Evolutionary conservation across 208 protist genomes (phyloP).

Genomic region (Crithidia brevicula): DNA sequence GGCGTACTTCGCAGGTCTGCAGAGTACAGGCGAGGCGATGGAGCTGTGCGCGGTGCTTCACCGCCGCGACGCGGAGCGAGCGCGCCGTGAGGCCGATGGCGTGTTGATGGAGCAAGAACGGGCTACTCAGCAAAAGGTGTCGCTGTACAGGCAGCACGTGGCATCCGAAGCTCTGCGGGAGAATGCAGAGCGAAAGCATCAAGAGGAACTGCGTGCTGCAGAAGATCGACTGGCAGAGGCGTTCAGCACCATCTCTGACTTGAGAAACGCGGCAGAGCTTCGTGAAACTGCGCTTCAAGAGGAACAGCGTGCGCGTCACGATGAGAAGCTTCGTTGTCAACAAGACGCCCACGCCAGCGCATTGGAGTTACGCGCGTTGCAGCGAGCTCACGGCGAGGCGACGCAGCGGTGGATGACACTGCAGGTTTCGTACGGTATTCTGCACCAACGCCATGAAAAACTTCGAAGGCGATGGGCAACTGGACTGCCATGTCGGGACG

Average conservation of each 20-base stretch:
- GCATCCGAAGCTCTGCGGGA: background rate
- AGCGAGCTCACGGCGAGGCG: conserved; percentile 10
- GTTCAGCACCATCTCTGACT: background rate
- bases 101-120: background rate
- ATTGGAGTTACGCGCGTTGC: conserved; percentile 15
- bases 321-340: background rate
- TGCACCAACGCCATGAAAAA: background rate
- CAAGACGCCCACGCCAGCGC: background rate
- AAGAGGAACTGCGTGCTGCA: background rate
- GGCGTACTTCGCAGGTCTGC: background rate
- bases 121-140: conserved; percentile 1
- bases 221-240: background rate
- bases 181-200: background rate
- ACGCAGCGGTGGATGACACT: conserved; percentile 17
- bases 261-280: background rate
- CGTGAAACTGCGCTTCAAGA: background rate
- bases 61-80: conserved; percentile 1
- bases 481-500: too few species aligned
- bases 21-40: background rate
- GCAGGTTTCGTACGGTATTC: background rate
- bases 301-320: background rate
- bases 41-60: background rate
- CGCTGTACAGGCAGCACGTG: conserved; percentile 12
- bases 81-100: background rate
- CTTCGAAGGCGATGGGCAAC: too few species aligned